Conservation (phyloP, 169 alveolate species). For the Plasmodium knowlesi region DNA sequence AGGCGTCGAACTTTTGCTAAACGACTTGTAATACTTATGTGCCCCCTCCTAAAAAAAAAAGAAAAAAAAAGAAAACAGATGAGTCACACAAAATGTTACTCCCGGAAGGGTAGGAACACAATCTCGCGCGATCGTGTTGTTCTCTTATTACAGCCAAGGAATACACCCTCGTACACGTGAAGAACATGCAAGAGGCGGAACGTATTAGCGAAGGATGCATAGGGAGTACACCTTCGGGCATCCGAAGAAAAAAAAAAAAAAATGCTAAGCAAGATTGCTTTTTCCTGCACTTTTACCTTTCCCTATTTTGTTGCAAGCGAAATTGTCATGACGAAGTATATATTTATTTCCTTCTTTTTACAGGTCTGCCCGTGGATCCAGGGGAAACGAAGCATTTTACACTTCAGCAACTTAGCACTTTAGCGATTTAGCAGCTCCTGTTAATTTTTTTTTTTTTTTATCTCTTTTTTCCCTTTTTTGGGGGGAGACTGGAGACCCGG, state of each 20-base stretch:
- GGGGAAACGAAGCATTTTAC: background rate
- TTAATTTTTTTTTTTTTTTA: too few relatives aligned
- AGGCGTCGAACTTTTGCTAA: constrained; percentile 52
- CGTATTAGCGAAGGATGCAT: background rate
- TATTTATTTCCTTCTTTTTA: background rate
- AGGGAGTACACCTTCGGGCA: background rate
- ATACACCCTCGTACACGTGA: background rate
- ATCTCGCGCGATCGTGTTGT: background rate
- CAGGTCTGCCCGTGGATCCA: background rate
- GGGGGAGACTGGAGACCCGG: background rate
- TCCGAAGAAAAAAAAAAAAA: background rate
- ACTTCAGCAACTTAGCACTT: background rate
- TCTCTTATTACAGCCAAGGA: background rate
- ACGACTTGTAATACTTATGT: constrained; percentile 58
- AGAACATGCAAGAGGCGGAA: background rate
- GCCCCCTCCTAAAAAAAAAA: constrained; percentile 69
- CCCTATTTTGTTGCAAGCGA: background rate
- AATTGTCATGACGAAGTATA: background rate
- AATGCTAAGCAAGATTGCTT: background rate
- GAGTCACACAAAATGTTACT: too few relatives aligned
- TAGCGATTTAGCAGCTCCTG: background rate
- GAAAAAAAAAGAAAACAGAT: background rate
- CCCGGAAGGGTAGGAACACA: background rate
- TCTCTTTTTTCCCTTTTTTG: background rate
- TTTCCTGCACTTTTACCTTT: background rate